Evolutionary conservation across 805 yeast species (phyloP), one percentile per base, ranked within the genome.

Genomic region (Clavispora santaluciae): DNA sequence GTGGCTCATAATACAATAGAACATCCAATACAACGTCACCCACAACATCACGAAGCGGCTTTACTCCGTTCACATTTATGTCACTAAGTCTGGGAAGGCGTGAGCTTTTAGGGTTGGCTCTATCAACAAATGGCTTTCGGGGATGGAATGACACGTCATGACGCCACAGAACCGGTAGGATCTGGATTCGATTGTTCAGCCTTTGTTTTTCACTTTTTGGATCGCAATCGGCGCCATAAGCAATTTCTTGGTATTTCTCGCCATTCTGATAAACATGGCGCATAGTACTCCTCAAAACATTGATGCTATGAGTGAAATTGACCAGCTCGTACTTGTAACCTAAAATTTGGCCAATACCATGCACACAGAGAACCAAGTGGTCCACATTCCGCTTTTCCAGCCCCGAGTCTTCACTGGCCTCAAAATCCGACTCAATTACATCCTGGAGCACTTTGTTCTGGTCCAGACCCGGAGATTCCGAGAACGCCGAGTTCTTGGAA

Each of bases 151-250:
- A 81, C 33, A 85, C 74, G 39, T 77, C 78, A 54, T 87, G 86
- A 48, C 99, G 73, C 99, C 99, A 91, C 5, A 91, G 73, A 8
- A 91, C 84, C 0, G 99, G 99, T 12, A 91, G 67, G 0, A 88
- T 88, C 61, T 91, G 98, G 22, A 86, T 73, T 26, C 78, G 72
- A 50, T 82, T 79, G 49, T 83, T 80, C 2, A 45, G 8, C 31
- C 25, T 31, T 21, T 49, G 45, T 9, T 13, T 11, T 17, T 42
- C 38, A 23, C 46, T 46, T 18, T 51, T 44, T 3, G 53, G 39
- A 15, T 51, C 59, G 24, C 35, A 36, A 34, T 28, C 45, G 43
- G 53, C 48, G 8, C 52, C 59, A 22, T 55, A 48, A 0, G 66
- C 68, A 46, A 72, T 30, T 10, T 66, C 50, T 40, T 65, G 63